Conservation (phyloP, 2,329 filamentous ascomycete species). For the Cytospora mali region DNA sequence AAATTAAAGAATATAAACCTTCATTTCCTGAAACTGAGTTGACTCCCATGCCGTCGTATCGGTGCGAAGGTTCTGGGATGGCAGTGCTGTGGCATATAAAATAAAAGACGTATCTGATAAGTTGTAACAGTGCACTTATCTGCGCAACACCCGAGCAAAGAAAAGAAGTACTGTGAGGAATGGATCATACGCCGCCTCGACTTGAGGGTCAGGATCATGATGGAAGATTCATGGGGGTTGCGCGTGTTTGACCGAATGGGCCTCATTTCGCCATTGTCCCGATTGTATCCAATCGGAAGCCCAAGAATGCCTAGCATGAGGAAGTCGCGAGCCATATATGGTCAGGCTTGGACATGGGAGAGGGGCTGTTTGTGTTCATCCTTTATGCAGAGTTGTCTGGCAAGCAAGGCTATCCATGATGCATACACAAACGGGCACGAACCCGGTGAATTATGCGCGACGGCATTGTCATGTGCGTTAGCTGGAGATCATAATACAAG, state of each 20-base stretch:
- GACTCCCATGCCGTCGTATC: conserved; percentile 10
- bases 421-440: conserved; percentile 9
- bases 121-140: conserved; percentile 8
- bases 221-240: neutral
- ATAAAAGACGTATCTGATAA: conserved; percentile 4
- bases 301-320: neutral
- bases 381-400: neutral
- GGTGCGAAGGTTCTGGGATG: conserved; percentile 6
- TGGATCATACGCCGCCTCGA: conserved; percentile 6
- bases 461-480: conserved; percentile 11
- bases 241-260: neutral
- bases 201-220: neutral
- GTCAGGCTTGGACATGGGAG: neutral
- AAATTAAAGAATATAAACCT: no score
- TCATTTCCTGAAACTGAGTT: conserved; percentile 6
- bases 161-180: conserved; percentile 2
- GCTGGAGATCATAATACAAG: conserved; percentile 24
- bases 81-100: conserved; percentile 6
- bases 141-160: conserved; percentile 7
- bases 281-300: neutral
- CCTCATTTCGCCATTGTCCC: neutral
- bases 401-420: conserved; percentile 8
- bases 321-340: neutral
- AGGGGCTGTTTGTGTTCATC: neutral
- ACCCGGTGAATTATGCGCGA: conserved; percentile 17